Conservation (phyloP, 805 yeast species). For the Barnettozyma sucrosica region DNA sequence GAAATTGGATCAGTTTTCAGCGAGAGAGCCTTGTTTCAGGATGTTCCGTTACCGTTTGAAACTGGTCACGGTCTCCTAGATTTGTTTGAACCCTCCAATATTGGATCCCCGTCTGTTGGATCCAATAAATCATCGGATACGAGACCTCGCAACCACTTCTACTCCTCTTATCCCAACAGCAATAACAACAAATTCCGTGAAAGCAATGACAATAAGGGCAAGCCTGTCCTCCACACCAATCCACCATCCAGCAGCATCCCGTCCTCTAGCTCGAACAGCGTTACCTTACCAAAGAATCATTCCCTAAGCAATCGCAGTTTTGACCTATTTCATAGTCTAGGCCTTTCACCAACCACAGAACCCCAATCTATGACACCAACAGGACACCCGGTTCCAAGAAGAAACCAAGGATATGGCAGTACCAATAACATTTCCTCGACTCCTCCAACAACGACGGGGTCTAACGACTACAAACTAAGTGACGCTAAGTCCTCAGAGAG, state of each 20-base stretch:
- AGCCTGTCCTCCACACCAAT: background rate
- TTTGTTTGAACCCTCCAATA: conserved; percentile 22
- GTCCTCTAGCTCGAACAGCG: background rate
- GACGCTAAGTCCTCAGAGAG: background rate
- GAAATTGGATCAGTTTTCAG: conserved; percentile 28
- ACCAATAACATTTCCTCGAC: background rate
- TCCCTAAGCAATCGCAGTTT: conserved; percentile 1
- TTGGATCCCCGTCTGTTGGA: background rate
- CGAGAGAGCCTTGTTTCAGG: conserved; percentile 22
- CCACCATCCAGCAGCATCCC: background rate
- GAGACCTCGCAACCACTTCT: background rate
- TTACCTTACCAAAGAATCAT: background rate
- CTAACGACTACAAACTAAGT: background rate
- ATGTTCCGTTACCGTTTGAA: conserved; percentile 30
- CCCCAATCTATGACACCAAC: conserved; percentile 7
- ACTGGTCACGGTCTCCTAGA: conserved; percentile 36
- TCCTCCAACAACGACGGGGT: background rate
- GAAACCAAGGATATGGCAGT: background rate
- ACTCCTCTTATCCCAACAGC: background rate
- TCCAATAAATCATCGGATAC: background rate
- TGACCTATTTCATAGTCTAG: conserved; percentile 7
- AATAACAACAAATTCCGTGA: background rate
- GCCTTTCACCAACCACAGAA: conserved; percentile 9
- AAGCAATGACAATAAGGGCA: background rate
- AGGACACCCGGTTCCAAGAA: background rate